A percentile compares a stretch with the other conserved stretches of the same genome.
phyloP scores from a whole-genome alignment of 1,139 yeast species.

The Wickerhamiella infanticola region DNA sequence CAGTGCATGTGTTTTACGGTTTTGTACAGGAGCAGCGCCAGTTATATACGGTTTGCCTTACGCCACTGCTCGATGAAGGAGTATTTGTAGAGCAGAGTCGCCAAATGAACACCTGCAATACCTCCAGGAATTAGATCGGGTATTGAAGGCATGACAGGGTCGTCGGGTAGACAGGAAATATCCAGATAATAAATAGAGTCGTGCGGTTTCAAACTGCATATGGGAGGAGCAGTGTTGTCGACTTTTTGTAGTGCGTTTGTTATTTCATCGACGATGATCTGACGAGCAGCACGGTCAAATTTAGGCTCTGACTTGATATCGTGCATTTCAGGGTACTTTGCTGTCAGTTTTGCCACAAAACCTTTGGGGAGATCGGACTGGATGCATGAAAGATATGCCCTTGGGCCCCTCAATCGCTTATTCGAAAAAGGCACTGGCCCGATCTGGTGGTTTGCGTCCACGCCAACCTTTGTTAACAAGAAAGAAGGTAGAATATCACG shows the following conservation, averaged over 20 bases:
- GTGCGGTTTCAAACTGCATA: neutral
- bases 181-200: neutral
- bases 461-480: conserved; percentile 18
- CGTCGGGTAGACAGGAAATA: neutral
- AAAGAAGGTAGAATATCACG: conserved; percentile 18
- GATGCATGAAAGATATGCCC: conserved; percentile 2
- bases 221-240: neutral
- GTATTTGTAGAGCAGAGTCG: neutral
- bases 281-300: neutral
- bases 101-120: neutral
- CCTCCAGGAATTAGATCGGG: neutral
- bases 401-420: conserved; percentile 2
- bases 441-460: conserved; percentile 2
- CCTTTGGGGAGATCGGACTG: neutral
- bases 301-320: neutral
- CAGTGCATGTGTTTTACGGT: conserved; percentile 45
- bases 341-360: neutral
- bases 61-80: neutral
- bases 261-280: neutral
- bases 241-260: neutral
- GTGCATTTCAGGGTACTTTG: neutral
- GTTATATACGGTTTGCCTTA: conserved; percentile 61
- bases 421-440: conserved; percentile 1
- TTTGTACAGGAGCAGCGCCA: conserved; percentile 70
- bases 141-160: neutral